phyloP scores from a whole-genome alignment of 805 yeast genomes.

The Candida tallmaniae region DNA sequence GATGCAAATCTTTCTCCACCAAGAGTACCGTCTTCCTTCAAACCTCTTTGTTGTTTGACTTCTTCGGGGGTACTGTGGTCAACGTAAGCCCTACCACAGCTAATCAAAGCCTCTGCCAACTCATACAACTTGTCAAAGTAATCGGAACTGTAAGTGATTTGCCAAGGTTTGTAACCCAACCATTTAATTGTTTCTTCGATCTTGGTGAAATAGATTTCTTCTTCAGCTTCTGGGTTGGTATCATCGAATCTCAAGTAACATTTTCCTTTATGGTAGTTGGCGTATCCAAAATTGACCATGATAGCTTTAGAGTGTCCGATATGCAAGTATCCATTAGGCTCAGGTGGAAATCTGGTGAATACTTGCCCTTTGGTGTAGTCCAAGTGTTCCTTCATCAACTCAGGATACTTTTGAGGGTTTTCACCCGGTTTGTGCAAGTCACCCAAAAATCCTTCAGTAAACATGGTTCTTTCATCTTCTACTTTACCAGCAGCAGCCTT shows the following conservation, averaged over 20 bases:
- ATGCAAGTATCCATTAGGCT: constrained; percentile 95
- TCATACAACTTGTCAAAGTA: constrained; percentile 86
- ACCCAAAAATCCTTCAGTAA: constrained; percentile 91
- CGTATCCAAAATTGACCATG: constrained; percentile 97
- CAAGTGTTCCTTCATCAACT: constrained; percentile 76
- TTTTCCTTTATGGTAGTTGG: constrained; percentile 76
- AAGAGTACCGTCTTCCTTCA: constrained; percentile 84
- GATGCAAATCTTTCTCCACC: constrained; percentile 92
- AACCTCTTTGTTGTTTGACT: constrained; percentile 85
- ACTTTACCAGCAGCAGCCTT: constrained; percentile 8
- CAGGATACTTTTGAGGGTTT: constrained; percentile 87
- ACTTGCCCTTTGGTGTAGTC: constrained; percentile 77
- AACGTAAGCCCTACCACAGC: constrained; percentile 74
- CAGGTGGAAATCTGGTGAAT: constrained; percentile 96
- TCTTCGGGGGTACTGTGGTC: constrained; percentile 93
- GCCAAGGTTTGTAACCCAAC: constrained; percentile 94
- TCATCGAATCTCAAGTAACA: constrained; percentile 95
- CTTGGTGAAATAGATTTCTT: constrained; percentile 81
- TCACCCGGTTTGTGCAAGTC: constrained; percentile 94
- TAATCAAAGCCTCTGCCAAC: constrained; percentile 79
- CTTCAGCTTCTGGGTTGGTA: constrained; percentile 98
- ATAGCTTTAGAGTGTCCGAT: constrained; percentile 98
- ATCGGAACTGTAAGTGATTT: constrained; percentile 92
- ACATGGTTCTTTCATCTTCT: constrained; percentile 62
- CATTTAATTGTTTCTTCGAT: constrained; percentile 82